Conservation (phyloP, 2,329 filamentous ascomycete genomes). For the Fusarium stilboides region DNA sequence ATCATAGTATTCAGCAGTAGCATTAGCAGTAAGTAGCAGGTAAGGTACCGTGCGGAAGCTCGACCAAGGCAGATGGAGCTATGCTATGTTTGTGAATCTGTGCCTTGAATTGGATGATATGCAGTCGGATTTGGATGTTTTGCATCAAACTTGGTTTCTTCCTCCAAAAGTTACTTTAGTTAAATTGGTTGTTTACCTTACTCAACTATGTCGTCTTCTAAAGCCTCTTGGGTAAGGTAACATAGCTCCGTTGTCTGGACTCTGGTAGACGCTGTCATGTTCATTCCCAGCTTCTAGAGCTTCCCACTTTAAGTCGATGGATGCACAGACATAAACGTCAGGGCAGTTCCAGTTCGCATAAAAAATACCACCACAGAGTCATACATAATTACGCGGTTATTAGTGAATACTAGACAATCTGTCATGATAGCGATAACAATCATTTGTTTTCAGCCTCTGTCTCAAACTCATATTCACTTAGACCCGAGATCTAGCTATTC, state of each 20-base stretch:
- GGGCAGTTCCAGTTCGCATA: conserved; percentile 44
- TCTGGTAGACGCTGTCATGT: conserved; percentile 19
- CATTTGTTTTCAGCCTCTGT: conserved; percentile 8
- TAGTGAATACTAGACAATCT: conserved; percentile 4
- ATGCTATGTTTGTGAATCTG: conserved; percentile 39
- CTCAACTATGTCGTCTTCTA: not conserved
- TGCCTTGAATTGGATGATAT: conserved; percentile 46
- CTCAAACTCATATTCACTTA: conserved; percentile 15
- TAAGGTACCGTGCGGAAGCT: conserved; percentile 21
- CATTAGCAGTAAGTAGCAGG: conserved; percentile 3
- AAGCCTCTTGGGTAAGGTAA: conserved; percentile 7
- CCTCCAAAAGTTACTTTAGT: conserved; percentile 8
- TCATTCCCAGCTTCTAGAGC: conserved; percentile 37
- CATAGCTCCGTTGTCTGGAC: not conserved
- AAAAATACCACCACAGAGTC: conserved; percentile 33
- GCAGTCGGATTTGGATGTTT: conserved; percentile 44
- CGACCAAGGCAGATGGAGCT: conserved; percentile 21
- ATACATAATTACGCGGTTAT: conserved; percentile 22
- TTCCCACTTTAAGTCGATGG: conserved; percentile 23
- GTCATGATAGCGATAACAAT: conserved; percentile 6
- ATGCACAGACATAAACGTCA: conserved; percentile 47
- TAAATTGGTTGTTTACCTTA: conserved; percentile 29
- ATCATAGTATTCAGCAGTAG: not conserved
- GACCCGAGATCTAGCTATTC: conserved; percentile 9
- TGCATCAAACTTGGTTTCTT: conserved; percentile 41